Conservation (phyloP, 2,329 filamentous ascomycete species). For the Coleophoma cylindrospora region DNA sequence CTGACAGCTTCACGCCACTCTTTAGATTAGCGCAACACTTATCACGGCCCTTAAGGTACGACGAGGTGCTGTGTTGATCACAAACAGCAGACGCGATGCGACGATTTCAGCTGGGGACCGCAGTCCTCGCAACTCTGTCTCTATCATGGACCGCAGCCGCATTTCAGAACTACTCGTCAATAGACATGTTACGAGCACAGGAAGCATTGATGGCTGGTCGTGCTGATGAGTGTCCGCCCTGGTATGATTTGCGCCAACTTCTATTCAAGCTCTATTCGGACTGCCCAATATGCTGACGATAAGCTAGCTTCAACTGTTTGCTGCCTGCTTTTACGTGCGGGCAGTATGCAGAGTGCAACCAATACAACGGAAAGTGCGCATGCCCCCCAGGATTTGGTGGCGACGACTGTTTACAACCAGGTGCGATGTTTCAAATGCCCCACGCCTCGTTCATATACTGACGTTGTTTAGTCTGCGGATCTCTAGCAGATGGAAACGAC, state of each 20-base stretch:
- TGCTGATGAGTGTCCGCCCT: slow-evolving; percentile 74
- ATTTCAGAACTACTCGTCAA: slow-evolving; percentile 52
- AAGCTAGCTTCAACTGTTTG: slow-evolving; percentile 87
- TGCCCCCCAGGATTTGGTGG: slow-evolving; percentile 92
- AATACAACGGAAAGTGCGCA: slow-evolving; percentile 85
- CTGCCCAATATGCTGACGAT: slow-evolving; percentile 3
- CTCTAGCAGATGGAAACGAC: slow-evolving; percentile 74
- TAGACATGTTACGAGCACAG: slow-evolving; percentile 58
- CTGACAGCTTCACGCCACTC: too few species aligned
- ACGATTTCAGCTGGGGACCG: slow-evolving; percentile 10
- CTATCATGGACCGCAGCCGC: slow-evolving; percentile 35
- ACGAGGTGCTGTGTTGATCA: too few species aligned
- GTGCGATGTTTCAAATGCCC: slow-evolving; percentile 34
- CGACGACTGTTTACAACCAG: slow-evolving; percentile 83
- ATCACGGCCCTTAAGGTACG: too few species aligned
- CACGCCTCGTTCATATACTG: slow-evolving; percentile 5
- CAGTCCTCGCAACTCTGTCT: slow-evolving; percentile 27
- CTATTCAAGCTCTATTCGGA: slow-evolving; percentile 9
- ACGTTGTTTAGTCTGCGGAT: slow-evolving; percentile 65
- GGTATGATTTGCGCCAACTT: slow-evolving; percentile 40
- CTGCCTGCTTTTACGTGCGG: slow-evolving; percentile 87
- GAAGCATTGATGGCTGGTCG: slow-evolving; percentile 69
- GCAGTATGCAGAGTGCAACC: slow-evolving; percentile 86
- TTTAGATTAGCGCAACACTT: too few species aligned
- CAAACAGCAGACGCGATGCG: slow-evolving; percentile 14